These are phyloP conservation scores for Pholiota conissans DNA, from an alignment of 768 basidiomycete species.

Conservation along the genomic window DNA sequence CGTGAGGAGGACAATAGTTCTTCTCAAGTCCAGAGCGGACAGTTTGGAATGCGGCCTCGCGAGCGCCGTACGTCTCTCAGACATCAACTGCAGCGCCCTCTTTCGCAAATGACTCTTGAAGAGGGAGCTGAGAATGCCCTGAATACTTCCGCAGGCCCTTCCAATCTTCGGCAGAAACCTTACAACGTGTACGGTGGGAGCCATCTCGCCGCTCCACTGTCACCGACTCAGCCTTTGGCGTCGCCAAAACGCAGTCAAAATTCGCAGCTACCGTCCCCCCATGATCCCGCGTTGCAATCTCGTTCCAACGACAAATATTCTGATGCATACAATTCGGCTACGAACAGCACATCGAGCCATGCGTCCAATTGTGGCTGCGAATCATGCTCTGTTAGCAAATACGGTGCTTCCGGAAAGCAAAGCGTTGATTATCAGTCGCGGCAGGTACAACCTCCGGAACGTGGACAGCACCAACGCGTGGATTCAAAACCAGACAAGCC, in stretches of 20 bases:
- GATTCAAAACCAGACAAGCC: conserved; percentile 46
- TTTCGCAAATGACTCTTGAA: conserved; percentile 25
- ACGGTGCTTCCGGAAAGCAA: conserved; percentile 35
- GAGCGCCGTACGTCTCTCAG: conserved; percentile 35
- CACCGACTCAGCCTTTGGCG: conserved; percentile 26
- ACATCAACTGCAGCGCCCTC: conserved; percentile 29
- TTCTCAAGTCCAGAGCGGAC: conserved; percentile 14
- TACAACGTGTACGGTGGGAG: background rate
- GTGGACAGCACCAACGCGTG: conserved; percentile 11
- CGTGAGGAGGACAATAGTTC: conserved; percentile 26
- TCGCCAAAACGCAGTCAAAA: conserved; percentile 11
- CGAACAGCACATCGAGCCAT: conserved; percentile 37
- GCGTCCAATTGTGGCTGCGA: conserved; percentile 70
- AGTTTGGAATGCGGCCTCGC: conserved; percentile 27
- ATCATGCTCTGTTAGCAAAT: conserved; percentile 59
- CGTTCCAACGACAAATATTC: conserved; percentile 11
- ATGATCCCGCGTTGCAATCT: conserved; percentile 21
- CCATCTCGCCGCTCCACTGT: background rate
- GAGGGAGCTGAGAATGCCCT: conserved; percentile 9
- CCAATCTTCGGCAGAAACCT: background rate
- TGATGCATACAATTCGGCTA: conserved; percentile 11
- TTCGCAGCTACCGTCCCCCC: conserved; percentile 24
- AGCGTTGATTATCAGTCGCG: conserved; percentile 20
- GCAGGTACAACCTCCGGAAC: conserved; percentile 9
- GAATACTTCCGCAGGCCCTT: background rate